Evolutionary conservation across 2,329 filamentous ascomycete genomes (phyloP).

Genomic region (Ophiocordyceps camponoti-saundersi): DNA sequence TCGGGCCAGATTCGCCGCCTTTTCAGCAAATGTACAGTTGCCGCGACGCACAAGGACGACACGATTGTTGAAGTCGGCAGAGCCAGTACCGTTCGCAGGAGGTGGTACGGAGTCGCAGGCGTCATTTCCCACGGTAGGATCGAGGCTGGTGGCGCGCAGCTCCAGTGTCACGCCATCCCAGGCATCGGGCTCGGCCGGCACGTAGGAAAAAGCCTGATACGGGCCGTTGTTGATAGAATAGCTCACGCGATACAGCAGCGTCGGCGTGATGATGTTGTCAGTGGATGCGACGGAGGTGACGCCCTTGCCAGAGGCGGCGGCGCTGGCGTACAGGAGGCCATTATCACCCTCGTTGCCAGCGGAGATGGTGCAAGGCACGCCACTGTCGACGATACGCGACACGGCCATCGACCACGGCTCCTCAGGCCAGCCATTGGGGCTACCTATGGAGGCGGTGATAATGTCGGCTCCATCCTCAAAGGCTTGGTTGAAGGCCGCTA

Average conservation of each 20-base stretch:
- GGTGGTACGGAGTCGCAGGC: conserved; percentile 35
- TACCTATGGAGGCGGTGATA: conserved; percentile 38
- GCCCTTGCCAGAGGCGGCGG: conserved; percentile 27
- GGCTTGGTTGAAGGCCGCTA: conserved; percentile 41
- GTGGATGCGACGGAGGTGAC: conserved; percentile 32
- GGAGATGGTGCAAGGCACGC: conserved; percentile 34
- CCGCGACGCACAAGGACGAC: conserved; percentile 45
- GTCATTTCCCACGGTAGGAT: conserved; percentile 28
- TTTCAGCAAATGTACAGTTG: conserved; percentile 35
- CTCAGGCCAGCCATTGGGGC: conserved; percentile 31
- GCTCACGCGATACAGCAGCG: conserved; percentile 22
- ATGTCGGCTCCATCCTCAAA: conserved; percentile 42
- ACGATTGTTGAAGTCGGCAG: conserved; percentile 37
- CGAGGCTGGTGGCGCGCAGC: conserved; percentile 30
- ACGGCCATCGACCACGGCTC: conserved; percentile 32
- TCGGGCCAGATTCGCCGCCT: conserved; percentile 32
- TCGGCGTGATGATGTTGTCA: conserved; percentile 26
- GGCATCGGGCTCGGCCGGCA: conserved; percentile 19
- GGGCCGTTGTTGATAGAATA: conserved; percentile 21
- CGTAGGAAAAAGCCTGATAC: conserved; percentile 23
- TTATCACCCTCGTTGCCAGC: conserved; percentile 30
- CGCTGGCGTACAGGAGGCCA: conserved; percentile 32
- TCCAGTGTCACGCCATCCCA: conserved; percentile 30
- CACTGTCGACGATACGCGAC: conserved; percentile 33
- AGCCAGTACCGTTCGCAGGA: conserved; percentile 24